These are phyloP conservation scores for Aphanomyces invadans DNA, from an alignment of 352 stramenopile species.

Conservation along the genomic window DNA sequence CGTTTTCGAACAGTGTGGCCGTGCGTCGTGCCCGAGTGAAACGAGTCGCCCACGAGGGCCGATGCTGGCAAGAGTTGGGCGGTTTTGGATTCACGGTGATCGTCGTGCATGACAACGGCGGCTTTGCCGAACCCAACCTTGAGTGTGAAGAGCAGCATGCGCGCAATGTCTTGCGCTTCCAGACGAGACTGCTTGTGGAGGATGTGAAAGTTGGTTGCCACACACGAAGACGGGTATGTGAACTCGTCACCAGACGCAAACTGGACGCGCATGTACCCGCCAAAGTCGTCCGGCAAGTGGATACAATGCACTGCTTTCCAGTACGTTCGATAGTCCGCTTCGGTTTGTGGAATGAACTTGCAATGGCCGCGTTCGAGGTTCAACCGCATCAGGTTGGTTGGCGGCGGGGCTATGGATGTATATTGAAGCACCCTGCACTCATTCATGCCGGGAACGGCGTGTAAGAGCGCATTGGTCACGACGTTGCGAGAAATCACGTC, in stretches of 20 bases:
- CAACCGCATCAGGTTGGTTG: conserved; percentile 3
- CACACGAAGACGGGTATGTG: conserved; percentile 40
- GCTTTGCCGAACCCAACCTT: conserved; percentile 31
- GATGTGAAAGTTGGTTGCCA: conserved; percentile 32
- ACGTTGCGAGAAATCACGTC: conserved; percentile 5
- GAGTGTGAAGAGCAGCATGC: conserved; percentile 29
- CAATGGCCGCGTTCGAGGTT: conserved; percentile 16
- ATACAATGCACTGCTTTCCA: conserved; percentile 38
- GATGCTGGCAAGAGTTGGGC: conserved; percentile 28
- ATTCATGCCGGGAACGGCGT: conserved; percentile 27
- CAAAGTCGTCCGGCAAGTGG: conserved; percentile 31
- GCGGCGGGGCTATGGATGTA: neutral
- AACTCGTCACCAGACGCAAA: conserved; percentile 32
- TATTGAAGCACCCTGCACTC: conserved; percentile 32
- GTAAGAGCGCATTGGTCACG: conserved; percentile 2
- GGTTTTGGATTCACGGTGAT: conserved; percentile 18
- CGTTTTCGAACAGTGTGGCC: conserved; percentile 7
- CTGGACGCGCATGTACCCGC: conserved; percentile 34
- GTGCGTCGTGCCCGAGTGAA: neutral
- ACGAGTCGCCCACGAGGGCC: conserved; percentile 10
- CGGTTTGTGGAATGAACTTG: conserved; percentile 25
- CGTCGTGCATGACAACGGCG: conserved; percentile 17
- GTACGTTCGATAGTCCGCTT: conserved; percentile 35
- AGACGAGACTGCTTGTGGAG: conserved; percentile 34
- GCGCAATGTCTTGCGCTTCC: conserved; percentile 30